phyloP scores from a whole-genome alignment of 2,329 filamentous ascomycete species.

The Chaetomiaceae sp. region DNA sequence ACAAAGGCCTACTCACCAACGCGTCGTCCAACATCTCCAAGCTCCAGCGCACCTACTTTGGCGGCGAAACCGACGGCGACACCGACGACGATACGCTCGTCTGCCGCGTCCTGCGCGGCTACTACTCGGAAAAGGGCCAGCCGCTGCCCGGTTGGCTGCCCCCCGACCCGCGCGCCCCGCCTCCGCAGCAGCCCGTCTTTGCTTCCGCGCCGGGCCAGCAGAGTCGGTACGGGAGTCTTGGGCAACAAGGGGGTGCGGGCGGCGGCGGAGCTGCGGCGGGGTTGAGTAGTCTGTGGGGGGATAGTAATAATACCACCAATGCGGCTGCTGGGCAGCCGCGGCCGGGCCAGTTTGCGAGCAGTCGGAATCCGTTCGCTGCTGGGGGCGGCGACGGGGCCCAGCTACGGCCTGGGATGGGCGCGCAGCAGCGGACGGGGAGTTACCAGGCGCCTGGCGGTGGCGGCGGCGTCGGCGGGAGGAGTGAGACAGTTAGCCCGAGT shows the following conservation, averaged over 20 bases:
- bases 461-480: no score
- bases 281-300: conserved; percentile 60
- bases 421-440: conserved; percentile 68
- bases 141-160: conserved; percentile 83
- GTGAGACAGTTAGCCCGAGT: conserved; percentile 15
- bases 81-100: conserved; percentile 91
- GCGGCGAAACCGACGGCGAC: conserved; percentile 63
- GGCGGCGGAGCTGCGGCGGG: conserved; percentile 20
- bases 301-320: conserved; percentile 37
- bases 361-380: conserved; percentile 31
- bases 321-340: conserved; percentile 35
- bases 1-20: conserved; percentile 66
- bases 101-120: conserved; percentile 84
- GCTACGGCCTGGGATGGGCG: conserved; percentile 34
- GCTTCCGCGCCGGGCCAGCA: conserved; percentile 44
- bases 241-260: conserved; percentile 29
- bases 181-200: conserved; percentile 50
- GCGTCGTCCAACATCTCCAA: conserved; percentile 62
- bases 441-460: conserved; percentile 58
- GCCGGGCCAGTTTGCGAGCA: conserved; percentile 22
- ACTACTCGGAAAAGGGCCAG: conserved; percentile 85
- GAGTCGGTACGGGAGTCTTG: conserved; percentile 43
- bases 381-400: conserved; percentile 37
- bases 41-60: conserved; percentile 65
- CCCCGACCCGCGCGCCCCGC: conserved; percentile 74